Conservation (phyloP, 768 basidiomycete genomes). For the Lepiota venenata region DNA sequence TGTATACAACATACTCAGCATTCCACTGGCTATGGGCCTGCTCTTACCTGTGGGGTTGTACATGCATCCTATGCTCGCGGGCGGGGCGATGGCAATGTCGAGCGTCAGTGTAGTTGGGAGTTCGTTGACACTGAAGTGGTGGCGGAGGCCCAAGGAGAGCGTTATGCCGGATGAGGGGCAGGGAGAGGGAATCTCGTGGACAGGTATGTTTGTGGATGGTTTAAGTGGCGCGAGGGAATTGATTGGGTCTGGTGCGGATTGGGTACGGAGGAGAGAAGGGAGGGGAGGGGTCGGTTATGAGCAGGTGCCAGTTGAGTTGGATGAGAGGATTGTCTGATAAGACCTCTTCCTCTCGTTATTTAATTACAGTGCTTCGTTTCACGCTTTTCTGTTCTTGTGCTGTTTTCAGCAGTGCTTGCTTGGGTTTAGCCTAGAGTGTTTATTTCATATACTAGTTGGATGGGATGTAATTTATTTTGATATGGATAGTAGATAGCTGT, state of each 20-base stretch:
- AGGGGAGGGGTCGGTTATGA: slow-evolving; percentile 53
- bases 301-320: slow-evolving; percentile 71
- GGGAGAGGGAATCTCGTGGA: slow-evolving; percentile 34
- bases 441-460: too few species aligned
- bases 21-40: slow-evolving; percentile 97
- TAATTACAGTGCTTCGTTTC: neutral
- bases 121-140: slow-evolving; percentile 82
- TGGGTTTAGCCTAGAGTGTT: too few species aligned
- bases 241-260: slow-evolving; percentile 25
- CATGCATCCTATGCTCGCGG: slow-evolving; percentile 97
- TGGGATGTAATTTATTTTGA: too few species aligned
- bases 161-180: slow-evolving; percentile 59
- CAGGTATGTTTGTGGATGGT: slow-evolving; percentile 47
- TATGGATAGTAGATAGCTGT: too few species aligned
- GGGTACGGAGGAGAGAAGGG: slow-evolving; percentile 19
- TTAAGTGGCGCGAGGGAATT: slow-evolving; percentile 40
- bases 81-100: slow-evolving; percentile 98
- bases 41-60: slow-evolving; percentile 90
- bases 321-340: slow-evolving; percentile 15
- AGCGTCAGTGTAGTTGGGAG: slow-evolving; percentile 94
- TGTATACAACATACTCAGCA: slow-evolving; percentile 88
- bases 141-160: slow-evolving; percentile 68
- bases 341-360: neutral
- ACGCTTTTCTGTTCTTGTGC: neutral
- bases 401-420: neutral